Conservation (phyloP, 2,329 filamentous ascomycete species). For the Phoma sp. region DNA sequence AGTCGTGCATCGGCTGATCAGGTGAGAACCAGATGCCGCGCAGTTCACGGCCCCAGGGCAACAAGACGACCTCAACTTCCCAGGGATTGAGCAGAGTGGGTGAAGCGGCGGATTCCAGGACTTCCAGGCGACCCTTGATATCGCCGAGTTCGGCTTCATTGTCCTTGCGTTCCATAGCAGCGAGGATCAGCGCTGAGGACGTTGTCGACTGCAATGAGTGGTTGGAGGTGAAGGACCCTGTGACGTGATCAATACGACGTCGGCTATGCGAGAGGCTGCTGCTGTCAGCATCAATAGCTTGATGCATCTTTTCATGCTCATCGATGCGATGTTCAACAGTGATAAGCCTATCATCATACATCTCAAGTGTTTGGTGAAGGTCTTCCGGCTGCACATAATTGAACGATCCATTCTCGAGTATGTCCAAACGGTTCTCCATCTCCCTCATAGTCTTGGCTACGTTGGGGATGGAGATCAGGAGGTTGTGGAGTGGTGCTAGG, state of each 20-base stretch:
- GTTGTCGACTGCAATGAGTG: constrained; percentile 47
- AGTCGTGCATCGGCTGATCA: constrained; percentile 50
- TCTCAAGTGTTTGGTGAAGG: constrained; percentile 71
- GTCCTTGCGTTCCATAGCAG: constrained; percentile 49
- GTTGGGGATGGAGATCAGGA: constrained; percentile 49
- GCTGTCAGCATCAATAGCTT: constrained; percentile 39
- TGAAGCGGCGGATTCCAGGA: constrained; percentile 64
- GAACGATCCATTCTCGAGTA: constrained; percentile 75
- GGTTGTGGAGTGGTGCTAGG: constrained; percentile 45
- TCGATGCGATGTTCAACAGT: constrained; percentile 68
- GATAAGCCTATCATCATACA: constrained; percentile 70
- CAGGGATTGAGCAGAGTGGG: constrained; percentile 72
- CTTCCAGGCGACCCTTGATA: constrained; percentile 57
- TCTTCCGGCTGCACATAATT: constrained; percentile 72
- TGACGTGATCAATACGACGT: constrained; percentile 41
- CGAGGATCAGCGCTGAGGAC: constrained; percentile 47
- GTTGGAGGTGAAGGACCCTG: constrained; percentile 53
- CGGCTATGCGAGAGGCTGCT: constrained; percentile 36
- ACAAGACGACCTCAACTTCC: constrained; percentile 77
- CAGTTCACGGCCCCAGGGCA: constrained; percentile 70
- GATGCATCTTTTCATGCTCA: constrained; percentile 49
- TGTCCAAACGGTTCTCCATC: constrained; percentile 71
- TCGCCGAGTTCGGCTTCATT: constrained; percentile 54
- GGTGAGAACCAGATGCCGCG: constrained; percentile 62
- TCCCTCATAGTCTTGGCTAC: constrained; percentile 61